Evolutionary conservation across 2,329 filamentous ascomycete species (phyloP).

Genomic region (Erysiphe pulchra): DNA sequence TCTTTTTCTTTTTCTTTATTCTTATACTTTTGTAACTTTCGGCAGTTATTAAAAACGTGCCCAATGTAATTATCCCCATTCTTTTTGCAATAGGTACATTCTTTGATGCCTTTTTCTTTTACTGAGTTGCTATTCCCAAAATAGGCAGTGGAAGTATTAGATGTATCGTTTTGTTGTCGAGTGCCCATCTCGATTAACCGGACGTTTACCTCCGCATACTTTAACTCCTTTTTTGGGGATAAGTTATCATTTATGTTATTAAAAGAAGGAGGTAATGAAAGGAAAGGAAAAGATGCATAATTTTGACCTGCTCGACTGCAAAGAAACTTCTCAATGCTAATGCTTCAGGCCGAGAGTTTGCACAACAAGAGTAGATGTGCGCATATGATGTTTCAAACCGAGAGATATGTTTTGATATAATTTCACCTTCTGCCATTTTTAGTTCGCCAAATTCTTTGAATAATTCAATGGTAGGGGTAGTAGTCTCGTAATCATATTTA

Average conservation of each 20-base stretch:
- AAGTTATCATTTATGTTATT: not conserved
- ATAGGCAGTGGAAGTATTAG: not conserved
- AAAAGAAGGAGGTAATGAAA: not conserved
- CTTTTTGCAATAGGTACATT: not conserved
- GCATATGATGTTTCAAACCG: too few relatives aligned
- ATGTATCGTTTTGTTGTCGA: not conserved
- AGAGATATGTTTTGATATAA: too few relatives aligned
- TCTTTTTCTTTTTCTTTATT: too few relatives aligned
- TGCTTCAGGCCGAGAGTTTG: too few relatives aligned
- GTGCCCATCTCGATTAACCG: not conserved
- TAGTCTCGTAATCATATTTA: too few relatives aligned
- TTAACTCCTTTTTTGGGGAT: not conserved
- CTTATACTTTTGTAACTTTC: not conserved
- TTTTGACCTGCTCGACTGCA: too few relatives aligned
- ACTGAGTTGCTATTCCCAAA: not conserved
- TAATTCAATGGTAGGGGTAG: too few relatives aligned
- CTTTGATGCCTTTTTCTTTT: not conserved
- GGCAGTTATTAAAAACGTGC: not conserved
- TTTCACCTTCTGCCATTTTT: too few relatives aligned
- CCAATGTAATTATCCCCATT: not conserved
- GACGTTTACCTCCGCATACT: not conserved
- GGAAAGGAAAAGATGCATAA: too few relatives aligned
- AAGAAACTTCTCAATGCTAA: too few relatives aligned
- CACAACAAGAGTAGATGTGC: too few relatives aligned
- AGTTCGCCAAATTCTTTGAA: too few relatives aligned